Percentiles rank a stretch among this genome's conserved stretches.
Conservation (phyloP, 805 yeast species). For the Danielia oregonensis region DNA sequence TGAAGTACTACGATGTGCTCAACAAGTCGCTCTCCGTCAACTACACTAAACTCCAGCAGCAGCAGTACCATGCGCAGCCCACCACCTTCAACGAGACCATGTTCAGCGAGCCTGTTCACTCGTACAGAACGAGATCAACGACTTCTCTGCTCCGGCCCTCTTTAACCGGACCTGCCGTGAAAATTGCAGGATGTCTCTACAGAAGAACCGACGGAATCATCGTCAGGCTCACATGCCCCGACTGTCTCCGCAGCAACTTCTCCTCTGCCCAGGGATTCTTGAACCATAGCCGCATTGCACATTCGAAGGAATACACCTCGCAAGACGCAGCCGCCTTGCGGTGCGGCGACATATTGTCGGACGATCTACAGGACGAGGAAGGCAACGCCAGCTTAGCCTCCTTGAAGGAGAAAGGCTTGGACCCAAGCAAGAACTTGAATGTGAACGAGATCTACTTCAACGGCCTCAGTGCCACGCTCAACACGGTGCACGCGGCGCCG, state of each 20-base stretch:
- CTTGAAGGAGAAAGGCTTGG: slow-evolving; percentile 32
- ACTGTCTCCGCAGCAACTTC: slow-evolving; percentile 65
- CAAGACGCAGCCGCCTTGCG: slow-evolving; percentile 72
- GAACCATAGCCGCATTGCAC: slow-evolving; percentile 74
- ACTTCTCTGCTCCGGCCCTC: slow-evolving; percentile 55
- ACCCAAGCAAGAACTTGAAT: slow-evolving; percentile 41
- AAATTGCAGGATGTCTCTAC: slow-evolving; percentile 49
- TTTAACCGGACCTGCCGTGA: slow-evolving; percentile 12
- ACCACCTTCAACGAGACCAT: slow-evolving; percentile 11
- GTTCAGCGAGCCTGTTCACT: slow-evolving; percentile 17
- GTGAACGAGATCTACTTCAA: slow-evolving; percentile 34
- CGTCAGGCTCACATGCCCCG: slow-evolving; percentile 64
- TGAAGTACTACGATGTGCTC: slow-evolving; percentile 37
- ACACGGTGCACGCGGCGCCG: slow-evolving; percentile 20
- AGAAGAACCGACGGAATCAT: slow-evolving; percentile 67
- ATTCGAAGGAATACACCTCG: slow-evolving; percentile 62
- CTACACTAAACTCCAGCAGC: slow-evolving; percentile 25
- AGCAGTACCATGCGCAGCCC: slow-evolving; percentile 10
- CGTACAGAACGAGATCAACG: slow-evolving; percentile 48
- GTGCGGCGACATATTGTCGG: slow-evolving; percentile 56
- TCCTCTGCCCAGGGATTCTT: slow-evolving; percentile 79
- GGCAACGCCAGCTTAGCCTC: slow-evolving; percentile 38
- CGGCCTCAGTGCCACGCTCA: slow-evolving; percentile 24
- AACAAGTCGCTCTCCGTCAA: slow-evolving; percentile 31
- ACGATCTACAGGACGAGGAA: slow-evolving; percentile 54